Conservation (phyloP, 2,329 filamentous ascomycete genomes). For the Aspergillus sp. region DNA sequence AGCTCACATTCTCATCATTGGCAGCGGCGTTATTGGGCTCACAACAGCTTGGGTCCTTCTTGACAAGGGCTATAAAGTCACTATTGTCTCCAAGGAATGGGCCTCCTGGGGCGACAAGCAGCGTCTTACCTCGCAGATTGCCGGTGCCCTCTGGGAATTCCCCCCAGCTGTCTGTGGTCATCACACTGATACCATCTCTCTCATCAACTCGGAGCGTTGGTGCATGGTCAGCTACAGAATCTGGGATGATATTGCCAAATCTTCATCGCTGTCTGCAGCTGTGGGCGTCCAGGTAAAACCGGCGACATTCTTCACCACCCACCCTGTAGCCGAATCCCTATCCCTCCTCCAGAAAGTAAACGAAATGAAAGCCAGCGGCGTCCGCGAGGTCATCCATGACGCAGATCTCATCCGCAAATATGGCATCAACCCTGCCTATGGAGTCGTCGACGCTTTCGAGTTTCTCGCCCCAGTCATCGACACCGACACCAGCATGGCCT, state of each 20-base stretch:
- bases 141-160: slow-evolving; percentile 50
- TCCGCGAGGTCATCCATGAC: slow-evolving; percentile 1
- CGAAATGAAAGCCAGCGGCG: slow-evolving; percentile 1
- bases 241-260: not conserved
- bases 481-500: slow-evolving; percentile 34
- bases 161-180: slow-evolving; percentile 47
- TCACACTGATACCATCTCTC: slow-evolving; percentile 23
- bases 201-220: slow-evolving; percentile 8
- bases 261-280: not conserved
- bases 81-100: slow-evolving; percentile 47
- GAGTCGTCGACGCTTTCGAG: slow-evolving; percentile 42
- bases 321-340: not conserved
- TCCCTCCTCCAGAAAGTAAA: not conserved
- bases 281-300: slow-evolving; percentile 1
- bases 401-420: not conserved
- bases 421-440: slow-evolving; percentile 33
- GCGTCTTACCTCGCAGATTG: slow-evolving; percentile 49
- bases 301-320: slow-evolving; percentile 1
- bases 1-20: slow-evolving; percentile 13
- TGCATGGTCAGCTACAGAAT: slow-evolving; percentile 8
- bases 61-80: slow-evolving; percentile 48
- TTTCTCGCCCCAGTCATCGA: slow-evolving; percentile 49
- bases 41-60: slow-evolving; percentile 44
- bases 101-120: slow-evolving; percentile 31
- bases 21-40: slow-evolving; percentile 10